Base-by-base conservation (phyloP, 2,329 filamentous ascomycete genomes). In the Penicillium freii region DNA sequence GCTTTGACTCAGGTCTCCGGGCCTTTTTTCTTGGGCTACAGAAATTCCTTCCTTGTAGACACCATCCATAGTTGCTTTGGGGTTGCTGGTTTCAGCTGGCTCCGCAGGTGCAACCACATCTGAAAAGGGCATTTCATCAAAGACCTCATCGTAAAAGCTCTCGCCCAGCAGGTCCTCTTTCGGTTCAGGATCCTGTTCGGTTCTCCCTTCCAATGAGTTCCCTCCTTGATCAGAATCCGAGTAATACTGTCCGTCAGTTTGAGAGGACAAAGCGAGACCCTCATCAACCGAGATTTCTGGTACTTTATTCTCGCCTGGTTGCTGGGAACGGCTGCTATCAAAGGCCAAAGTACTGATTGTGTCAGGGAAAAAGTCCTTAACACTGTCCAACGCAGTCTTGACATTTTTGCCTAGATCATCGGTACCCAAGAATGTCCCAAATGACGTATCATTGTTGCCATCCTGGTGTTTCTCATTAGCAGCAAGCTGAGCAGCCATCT, bases 331-430 rank as follows among this genome's bases (percentile, higher is more conserved):
- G 25, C 54, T 54, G 17, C 56, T 49, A 48, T 72, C 59, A 34
- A 69, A 36, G 45, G 61, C 66, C 6, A 64, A 64, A 15, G 63
- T 53, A 36, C 65, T 70, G 23, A 92, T 73, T 47, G 85, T 89
- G 21, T 84, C 81, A 0, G 90, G 88, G 70, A 89, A 96, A 17
- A 99, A 79, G 69, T 97, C 93, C 70, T 92, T 88, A 0, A 97
- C 87, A 51, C 93, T 92, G 67, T 96, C 85, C 39, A 96, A 74
- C 1, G 86, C 84, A 1, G 93, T 96, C 64, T 87, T 88, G n/a
- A 97, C 78, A 3, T 76, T 75, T 5, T 81, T 76, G 63, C 84
- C 86, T 13, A 82, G 78, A 1, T 83, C 77, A 1, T 75, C 67
- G 2, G 77, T 74, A 34, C 81, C 78, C 7, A 89, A 78, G 71